phyloP scores from a whole-genome alignment of 352 stramenopile species.

The Phytophthora pini region DNA sequence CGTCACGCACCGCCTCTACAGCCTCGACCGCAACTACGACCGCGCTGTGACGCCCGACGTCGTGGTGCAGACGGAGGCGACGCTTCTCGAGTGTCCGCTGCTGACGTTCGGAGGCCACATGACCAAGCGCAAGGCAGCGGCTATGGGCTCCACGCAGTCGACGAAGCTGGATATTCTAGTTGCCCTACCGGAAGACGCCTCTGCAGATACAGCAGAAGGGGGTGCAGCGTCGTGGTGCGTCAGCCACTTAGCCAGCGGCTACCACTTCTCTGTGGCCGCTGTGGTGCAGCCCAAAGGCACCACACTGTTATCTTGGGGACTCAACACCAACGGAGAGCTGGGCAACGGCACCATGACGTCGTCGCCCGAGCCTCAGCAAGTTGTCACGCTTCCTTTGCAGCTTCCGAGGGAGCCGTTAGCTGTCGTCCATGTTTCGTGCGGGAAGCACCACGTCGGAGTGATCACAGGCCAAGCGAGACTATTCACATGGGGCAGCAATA shows the following conservation, averaged over 20 bases:
- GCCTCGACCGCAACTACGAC: constrained; percentile 72
- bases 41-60: constrained; percentile 54
- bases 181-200: constrained; percentile 20
- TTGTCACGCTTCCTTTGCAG: constrained; percentile 44
- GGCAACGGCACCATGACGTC: constrained; percentile 54
- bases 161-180: constrained; percentile 44
- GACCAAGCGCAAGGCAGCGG: constrained; percentile 53
- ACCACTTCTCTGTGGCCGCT: constrained; percentile 67
- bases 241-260: constrained; percentile 60
- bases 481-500: constrained; percentile 82
- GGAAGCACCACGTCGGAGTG: constrained; percentile 75
- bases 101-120: constrained; percentile 54
- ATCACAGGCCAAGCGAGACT: constrained; percentile 64
- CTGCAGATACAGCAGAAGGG: constrained; percentile 1
- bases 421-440: constrained; percentile 62
- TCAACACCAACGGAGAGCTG: constrained; percentile 67
- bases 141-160: constrained; percentile 30
- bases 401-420: constrained; percentile 46
- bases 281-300: constrained; percentile 47
- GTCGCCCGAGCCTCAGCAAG: constrained; percentile 43
- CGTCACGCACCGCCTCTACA: constrained; percentile 71
- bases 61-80: constrained; percentile 54
- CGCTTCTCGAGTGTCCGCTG: constrained; percentile 39
- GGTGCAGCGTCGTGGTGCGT: constrained; percentile 44
- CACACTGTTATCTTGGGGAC: constrained; percentile 57